Percentiles rank a stretch among this genome's conserved stretches.
phyloP scores from a whole-genome alignment of 306 rosid genomes.

The Prunus davidiana region DNA sequence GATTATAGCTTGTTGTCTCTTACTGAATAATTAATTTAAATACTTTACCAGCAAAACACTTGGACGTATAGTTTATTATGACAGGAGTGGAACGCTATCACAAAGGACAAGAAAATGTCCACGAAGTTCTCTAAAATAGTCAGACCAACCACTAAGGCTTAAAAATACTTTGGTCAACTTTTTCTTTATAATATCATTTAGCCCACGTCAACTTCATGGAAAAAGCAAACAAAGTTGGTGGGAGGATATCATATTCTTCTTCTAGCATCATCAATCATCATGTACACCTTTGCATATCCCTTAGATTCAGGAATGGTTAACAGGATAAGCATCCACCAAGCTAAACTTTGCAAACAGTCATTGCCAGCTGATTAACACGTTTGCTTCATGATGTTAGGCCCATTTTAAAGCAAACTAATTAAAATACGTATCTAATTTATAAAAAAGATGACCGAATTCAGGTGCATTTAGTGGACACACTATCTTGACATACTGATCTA shows the following conservation, averaged over 20 bases:
- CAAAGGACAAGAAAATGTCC: background rate
- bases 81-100: background rate
- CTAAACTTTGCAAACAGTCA: background rate
- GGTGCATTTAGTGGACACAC: rapidly evolving
- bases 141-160: background rate
- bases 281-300: background rate
- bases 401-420: background rate
- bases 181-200: background rate
- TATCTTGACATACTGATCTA: no score
- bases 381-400: background rate
- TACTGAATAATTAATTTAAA: background rate
- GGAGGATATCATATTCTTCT: background rate
- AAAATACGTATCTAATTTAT: background rate
- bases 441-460: rapidly evolving
- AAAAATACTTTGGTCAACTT: background rate
- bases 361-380: constrained; percentile 13
- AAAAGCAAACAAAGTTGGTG: background rate
- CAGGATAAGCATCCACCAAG: constrained; percentile 1
- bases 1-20: background rate
- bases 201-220: constrained; percentile 24
- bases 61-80: background rate
- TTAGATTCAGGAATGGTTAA: constrained; percentile 8
- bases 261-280: background rate
- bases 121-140: background rate
- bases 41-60: background rate